Evolutionary conservation across 176 grass and related monocot species (phyloP), one percentile per base, ranked within the genome.

Genomic region (Cocos nucifera): DNA sequence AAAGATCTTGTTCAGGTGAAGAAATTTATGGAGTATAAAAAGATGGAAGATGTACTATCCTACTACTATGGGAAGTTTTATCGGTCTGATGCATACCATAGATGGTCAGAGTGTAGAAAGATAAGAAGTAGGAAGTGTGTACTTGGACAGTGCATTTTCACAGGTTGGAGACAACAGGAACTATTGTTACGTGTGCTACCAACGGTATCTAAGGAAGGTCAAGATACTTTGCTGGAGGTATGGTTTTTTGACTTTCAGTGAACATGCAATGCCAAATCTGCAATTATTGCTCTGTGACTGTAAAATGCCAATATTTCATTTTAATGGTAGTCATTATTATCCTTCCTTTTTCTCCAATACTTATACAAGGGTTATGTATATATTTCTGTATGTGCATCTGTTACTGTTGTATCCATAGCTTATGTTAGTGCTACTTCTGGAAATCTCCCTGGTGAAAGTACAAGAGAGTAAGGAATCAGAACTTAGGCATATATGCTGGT

Each of bases 61-160:
- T 98, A 88, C 57, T 98, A 89, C 65, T 98, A 98, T 22, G 87
- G 87, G 65, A 78, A 80, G 21, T 98, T 92, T 62, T 98, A 78
- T 25, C 88, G 69, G 62, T 80, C 78, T 67, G 81, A 86, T 78
- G 69, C 64, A 63, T 88, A 88, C 61, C 67, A 26, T 51, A 62
- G 79, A 77, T 90, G 87, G 87, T 67, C 79, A 73, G 75, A 73
- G 50, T 85, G 75, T 74, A 85, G 71, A 78, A 98, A 85, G 66
- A 77, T 73, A 80, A 98, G 85, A 78, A 73, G 69, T 65, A 85
- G 85, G 63, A 88, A 76, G 63, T 88, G 87, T 52, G 87, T 98
- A 59, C 63, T 87, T 67, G 87, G 93, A 21, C 28, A 79, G 28
- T 81, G 81, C 48, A 85, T 98, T 83, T 98, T 98, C 76, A 85